Evolutionary conservation across 768 basidiomycete species (phyloP), one percentile per base, ranked within the genome.

Genomic region (Coprinopsis strossmayeri): DNA sequence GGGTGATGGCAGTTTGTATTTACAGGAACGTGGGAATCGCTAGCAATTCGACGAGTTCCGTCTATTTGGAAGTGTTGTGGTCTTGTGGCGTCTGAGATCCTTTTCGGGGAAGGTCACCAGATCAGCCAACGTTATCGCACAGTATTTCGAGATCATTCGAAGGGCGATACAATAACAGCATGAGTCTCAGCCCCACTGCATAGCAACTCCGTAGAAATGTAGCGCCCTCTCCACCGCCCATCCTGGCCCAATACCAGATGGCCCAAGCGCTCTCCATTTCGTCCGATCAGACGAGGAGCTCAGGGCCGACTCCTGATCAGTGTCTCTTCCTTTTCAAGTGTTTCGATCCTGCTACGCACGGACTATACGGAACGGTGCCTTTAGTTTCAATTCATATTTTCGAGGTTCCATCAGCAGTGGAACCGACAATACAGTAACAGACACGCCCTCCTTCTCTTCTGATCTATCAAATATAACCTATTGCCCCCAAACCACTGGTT

Each of bases 1-100:
- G 58, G 37, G 27, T 44, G 23, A 50, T 45, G 49, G 38, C n/a
- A 37, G 42, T 45, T 45, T 45, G 43, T 45, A 45, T 45, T n/a
- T 45, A 45, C 30, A 15, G 27, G 43, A 45, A 27, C 27, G 25
- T 27, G 43, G 18, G 28, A 45, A 45, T 4, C 9, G 17, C 9
- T 38, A 38, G n/a, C 9, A 42, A 25, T 21, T 42, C 41, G 24
- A 3, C 25, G 5, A 32, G 7, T 32, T 32, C 9, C 17, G 27
- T 3, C 43, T 42, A 45, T 45, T 45, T 45, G 43, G 10, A 3
- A 13, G 12, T 45, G 43, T 32, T 45, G 18, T 45, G 18, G 9
- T 20, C 5, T 9, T 17, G 35, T 38, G 35, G 18, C 10, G 40
- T 25, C 24, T 5, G 23, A 5, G 9, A 24, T 21, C 17, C 40